A percentile compares a stretch with the other conserved stretches of the same genome.
phyloP scores from a whole-genome alignment of 75 land plant genomes.

The Pseudotsuga menziesii region DNA sequence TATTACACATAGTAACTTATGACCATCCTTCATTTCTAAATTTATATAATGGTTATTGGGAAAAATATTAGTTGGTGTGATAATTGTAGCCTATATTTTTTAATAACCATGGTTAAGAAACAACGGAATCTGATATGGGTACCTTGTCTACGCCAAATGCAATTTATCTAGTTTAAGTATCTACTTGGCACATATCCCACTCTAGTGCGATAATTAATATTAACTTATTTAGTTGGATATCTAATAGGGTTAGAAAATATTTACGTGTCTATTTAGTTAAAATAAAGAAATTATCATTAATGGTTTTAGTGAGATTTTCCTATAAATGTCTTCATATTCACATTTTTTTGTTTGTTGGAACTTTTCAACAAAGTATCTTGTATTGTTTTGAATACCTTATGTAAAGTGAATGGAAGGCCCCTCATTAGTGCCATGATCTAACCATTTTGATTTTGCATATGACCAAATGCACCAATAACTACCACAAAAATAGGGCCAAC shows the following conservation, averaged over 20 bases:
- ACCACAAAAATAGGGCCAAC: background rate
- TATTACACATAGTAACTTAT: background rate
- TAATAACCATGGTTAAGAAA: background rate
- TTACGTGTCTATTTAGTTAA: too few relatives aligned
- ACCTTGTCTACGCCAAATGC: background rate
- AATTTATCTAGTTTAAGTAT: background rate
- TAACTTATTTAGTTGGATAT: too few relatives aligned
- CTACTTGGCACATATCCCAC: background rate
- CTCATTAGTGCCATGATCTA: background rate
- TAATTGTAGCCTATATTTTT: background rate
- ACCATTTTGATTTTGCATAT: background rate
- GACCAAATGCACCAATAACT: background rate
- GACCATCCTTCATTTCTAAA: background rate
- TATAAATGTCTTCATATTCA: background rate
- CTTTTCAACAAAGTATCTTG: background rate
- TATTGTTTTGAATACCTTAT: background rate
- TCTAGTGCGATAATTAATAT: too few relatives aligned
- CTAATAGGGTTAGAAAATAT: too few relatives aligned
- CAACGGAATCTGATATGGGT: too few relatives aligned
- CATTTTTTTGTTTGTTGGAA: background rate
- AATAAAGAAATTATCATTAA: background rate
- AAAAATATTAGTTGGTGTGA: background rate
- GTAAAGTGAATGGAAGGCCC: background rate
- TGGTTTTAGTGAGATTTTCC: background rate
- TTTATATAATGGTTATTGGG: background rate